phyloP scores from a whole-genome alignment of 768 basidiomycete genomes.

The Trametes meyenii region DNA sequence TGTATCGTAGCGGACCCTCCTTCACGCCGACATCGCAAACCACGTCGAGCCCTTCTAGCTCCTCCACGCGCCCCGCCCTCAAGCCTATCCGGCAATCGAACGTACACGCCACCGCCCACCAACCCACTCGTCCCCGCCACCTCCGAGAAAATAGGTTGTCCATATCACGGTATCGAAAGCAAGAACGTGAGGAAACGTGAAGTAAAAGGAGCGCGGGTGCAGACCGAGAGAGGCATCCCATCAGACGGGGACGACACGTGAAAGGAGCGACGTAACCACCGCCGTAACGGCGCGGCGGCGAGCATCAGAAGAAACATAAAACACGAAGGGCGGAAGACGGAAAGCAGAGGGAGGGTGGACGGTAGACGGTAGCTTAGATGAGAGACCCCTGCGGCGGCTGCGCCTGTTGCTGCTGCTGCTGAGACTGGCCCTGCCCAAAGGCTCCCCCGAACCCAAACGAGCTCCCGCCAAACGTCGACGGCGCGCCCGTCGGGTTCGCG shows the following conservation, averaged over 20 bases:
- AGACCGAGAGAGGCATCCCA: neutral
- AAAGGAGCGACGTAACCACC: neutral
- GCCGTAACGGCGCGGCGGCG: no score
- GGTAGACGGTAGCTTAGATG: constrained; percentile 39
- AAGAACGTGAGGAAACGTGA: neutral
- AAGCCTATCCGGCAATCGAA: no score
- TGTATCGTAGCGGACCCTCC: neutral
- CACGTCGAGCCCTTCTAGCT: neutral
- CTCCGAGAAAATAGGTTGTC: constrained; percentile 6
- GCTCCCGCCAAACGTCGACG: constrained; percentile 23
- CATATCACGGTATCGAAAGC: constrained; percentile 15
- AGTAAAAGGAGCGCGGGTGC: neutral
- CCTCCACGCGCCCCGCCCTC: no score
- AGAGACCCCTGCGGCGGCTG: constrained; percentile 49
- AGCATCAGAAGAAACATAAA: neutral
- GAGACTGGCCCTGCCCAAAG: constrained; percentile 18
- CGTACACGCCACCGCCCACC: neutral
- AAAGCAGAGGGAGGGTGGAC: neutral
- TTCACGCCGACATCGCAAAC: neutral
- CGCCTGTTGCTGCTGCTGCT: constrained; percentile 44
- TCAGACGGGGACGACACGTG: neutral
- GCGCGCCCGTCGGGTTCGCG: constrained; percentile 23
- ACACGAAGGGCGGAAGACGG: neutral
- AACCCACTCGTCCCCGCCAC: neutral
- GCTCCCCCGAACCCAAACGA: constrained; percentile 19